Evolutionary conservation across 345 rosid species (phyloP).

Genomic region (Hibiscus tridactylites): DNA sequence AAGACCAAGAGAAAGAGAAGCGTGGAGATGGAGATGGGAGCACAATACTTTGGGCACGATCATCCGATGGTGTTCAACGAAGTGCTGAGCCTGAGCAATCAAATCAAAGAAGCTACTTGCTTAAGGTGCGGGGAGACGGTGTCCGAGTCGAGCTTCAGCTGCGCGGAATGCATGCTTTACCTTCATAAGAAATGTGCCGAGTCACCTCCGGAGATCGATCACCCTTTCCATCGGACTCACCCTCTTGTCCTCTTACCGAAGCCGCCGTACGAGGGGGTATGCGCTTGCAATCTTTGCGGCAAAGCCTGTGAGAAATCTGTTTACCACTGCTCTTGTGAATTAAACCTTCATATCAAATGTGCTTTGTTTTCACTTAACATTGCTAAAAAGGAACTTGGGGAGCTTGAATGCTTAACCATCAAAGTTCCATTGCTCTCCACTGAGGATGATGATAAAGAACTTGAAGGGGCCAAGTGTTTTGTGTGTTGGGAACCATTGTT

Average conservation of each 20-base stretch:
- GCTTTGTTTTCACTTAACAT: background rate
- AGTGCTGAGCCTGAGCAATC: too few relatives aligned
- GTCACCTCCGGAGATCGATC: background rate
- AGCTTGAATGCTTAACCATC: background rate
- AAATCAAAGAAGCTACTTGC: too few relatives aligned
- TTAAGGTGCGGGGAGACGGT: background rate
- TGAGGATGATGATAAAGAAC: too few relatives aligned
- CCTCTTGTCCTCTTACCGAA: background rate
- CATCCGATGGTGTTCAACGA: too few relatives aligned
- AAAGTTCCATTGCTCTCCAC: too few relatives aligned
- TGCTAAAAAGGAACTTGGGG: background rate
- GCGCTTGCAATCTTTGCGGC: background rate
- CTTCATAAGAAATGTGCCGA: background rate
- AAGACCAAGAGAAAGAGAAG: background rate
- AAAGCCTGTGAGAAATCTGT: background rate
- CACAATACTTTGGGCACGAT: too few relatives aligned
- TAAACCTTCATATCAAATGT: background rate
- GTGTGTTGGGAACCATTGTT: too few relatives aligned
- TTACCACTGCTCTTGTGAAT: background rate
- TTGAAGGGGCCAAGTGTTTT: too few relatives aligned
- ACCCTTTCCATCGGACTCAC: background rate
- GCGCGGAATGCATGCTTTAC: background rate
- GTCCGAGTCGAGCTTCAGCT: background rate
- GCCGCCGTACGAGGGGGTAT: background rate
- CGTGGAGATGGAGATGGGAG: background rate